Evolutionary conservation across 352 stramenopile genomes (phyloP), one percentile per base, ranked within the genome.

Genomic region (Pythium insidiosum): DNA sequence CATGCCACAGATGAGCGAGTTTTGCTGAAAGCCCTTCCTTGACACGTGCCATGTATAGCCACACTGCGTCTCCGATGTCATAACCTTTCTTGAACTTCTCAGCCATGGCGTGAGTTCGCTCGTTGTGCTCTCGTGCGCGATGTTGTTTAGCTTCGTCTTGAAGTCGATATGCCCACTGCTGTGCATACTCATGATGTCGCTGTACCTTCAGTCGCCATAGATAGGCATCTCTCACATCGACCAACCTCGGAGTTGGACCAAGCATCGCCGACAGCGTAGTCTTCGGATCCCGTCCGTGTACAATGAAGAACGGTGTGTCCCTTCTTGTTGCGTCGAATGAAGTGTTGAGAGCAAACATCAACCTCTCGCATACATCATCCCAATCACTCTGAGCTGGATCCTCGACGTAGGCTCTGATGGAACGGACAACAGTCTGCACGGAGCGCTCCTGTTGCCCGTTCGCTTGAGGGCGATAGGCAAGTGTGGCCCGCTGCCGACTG

Each of bases 311-410:
- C 2, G 35, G 44, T 4, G 39, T 1, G n/a, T 50, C 38, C 15
- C 35, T 29, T 1, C 39, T 23, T 15, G 40, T 46, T 12, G 40
- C 19, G 21, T 60, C 45, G 28, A 30, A 28, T 2, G 16, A 40
- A 3, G 52, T 60, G 24, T 54, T 60, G 10, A 60, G 9, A 0
- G 52, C 45, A 7, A 60, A 50, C 39, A 47, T 54, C 11, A 60
- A 40, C 15, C 39, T 38, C 11, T 42, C 45, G 26, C 50, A n/a
- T n/a, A n/a, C n/a, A n/a, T n/a, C n/a, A n/a, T n/a, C 52, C 52
- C 44, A 54, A 31, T 50, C 52, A 7, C 44, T 33, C 30, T 60
- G 52, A 28, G 31, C 38, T 2, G 45, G 38, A 18, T 31, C 7
- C 9, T 15, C 9, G 5, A 42, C 45, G 29, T 40, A 60, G 1